Base-by-base conservation (phyloP, 345 rosid genomes). In the Carallia brachiata region DNA sequence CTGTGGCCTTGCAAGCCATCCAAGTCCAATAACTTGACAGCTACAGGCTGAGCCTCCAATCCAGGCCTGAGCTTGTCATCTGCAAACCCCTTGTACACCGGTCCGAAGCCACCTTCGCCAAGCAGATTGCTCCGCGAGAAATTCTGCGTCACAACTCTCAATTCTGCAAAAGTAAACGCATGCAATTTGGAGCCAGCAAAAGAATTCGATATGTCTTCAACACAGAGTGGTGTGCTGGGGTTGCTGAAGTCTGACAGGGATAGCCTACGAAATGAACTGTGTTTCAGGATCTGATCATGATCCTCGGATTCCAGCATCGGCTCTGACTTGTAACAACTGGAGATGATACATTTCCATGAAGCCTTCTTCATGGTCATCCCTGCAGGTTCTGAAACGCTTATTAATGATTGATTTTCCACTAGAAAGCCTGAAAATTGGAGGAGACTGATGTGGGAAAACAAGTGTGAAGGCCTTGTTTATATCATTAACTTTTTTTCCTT, bases 81-180 rank as follows among this genome's bases (percentile, higher is more conserved):
- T 4, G 85, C 32, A 36, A 88, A 88, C 27, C 96, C 97, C 68
- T 92, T 89, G 72, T 85, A 82, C 60, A 92, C 96, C 0, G 86
- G 90, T 2, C 97, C 96, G 36, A 92, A 89, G 63, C 96, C 92
- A 6, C 96, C 97, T 83, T 86, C 88, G 0, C 96, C 97, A 5
- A 89, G 77, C 63, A 89, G 69, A 65, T 85, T 89, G 78, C 77
- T 75, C 71, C 87, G 66, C 1, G 87, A 72, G 67, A 86, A 89
- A 67, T 70, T 77, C 34, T 83, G 79, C 0, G 97, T 89, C 13
- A 81, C 70, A 36, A 74, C 37, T 67, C 85, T 77, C 12, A 90
- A 79, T 75, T 92, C 96, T 12, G 77, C 61, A 4, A 85, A 79
- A 1, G 89, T 72, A 66, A 89, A 92, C 23, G 65, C 61, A 27